These are phyloP conservation scores for Boletus smithii DNA, from an alignment of 1,284 basidiomycete species.

Conservation along the genomic window DNA sequence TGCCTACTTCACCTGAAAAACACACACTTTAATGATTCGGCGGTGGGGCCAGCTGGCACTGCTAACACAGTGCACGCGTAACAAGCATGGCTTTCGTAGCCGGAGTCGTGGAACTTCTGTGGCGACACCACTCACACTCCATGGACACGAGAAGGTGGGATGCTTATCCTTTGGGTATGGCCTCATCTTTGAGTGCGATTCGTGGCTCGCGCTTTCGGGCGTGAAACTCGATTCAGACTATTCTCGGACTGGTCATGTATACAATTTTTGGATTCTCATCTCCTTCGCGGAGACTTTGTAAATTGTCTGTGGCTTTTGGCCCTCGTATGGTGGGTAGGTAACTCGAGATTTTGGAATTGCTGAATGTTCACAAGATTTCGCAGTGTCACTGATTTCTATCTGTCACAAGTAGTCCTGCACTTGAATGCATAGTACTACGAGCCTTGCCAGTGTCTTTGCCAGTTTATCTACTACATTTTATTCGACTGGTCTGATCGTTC, in stretches of 20 bases:
- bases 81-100: conserved; percentile 1
- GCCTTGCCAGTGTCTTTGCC: too few species aligned
- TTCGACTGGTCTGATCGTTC: too few species aligned
- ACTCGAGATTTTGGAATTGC: too few species aligned
- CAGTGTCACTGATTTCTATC: too few species aligned
- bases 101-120: not conserved
- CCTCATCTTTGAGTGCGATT: conserved; percentile 30
- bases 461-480: too few species aligned
- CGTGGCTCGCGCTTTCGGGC: conserved; percentile 18
- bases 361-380: too few species aligned
- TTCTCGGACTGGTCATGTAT: conserved; percentile 29
- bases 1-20: too few species aligned
- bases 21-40: too few species aligned
- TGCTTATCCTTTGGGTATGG: not conserved
- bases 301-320: not conserved
- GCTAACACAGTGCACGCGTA: not conserved
- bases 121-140: not conserved
- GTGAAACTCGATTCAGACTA: conserved; percentile 37
- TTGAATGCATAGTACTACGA: too few species aligned
- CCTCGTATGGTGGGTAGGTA: too few species aligned
- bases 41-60: not conserved
- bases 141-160: conserved; percentile 18
- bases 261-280: conserved; percentile 19
- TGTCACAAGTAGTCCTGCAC: too few species aligned
- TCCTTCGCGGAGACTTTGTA: conserved; percentile 20